These are phyloP conservation scores for Penicillium sp. DNA, from an alignment of 2,329 filamentous ascomycete genomes.

Conservation along the genomic window DNA sequence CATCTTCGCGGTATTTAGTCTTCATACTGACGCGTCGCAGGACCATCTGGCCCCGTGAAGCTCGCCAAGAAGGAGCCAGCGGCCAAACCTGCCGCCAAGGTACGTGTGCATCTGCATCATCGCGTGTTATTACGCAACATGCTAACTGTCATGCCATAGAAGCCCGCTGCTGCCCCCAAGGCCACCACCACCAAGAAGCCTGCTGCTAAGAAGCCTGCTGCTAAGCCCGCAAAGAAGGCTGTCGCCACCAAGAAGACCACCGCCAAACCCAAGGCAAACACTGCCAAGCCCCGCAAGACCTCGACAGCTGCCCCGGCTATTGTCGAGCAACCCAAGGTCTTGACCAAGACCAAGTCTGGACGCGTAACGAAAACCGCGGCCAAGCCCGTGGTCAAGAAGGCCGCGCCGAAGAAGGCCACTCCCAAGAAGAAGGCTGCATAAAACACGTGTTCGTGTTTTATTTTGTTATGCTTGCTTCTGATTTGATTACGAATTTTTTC, in stretches of 20 bases:
- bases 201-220: conserved; percentile 42
- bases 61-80: conserved; percentile 71
- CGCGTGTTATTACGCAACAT: background rate
- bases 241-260: conserved; percentile 49
- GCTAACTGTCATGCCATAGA: conserved; percentile 23
- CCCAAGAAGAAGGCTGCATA: conserved; percentile 15
- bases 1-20: background rate
- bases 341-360: conserved; percentile 81
- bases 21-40: conserved; percentile 45
- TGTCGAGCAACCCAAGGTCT: conserved; percentile 64
- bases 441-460: conserved; percentile 16
- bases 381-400: conserved; percentile 45
- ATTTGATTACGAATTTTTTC: background rate
- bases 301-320: conserved; percentile 57
- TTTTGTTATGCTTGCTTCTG: conserved; percentile 11
- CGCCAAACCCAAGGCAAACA: conserved; percentile 50
- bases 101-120: conserved; percentile 8
- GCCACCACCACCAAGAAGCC: conserved; percentile 47
- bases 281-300: conserved; percentile 53
- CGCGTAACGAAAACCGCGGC: conserved; percentile 57
- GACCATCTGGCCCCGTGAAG: conserved; percentile 86
- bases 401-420: conserved; percentile 37
- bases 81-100: conserved; percentile 41
- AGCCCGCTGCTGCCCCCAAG: conserved; percentile 43
- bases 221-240: conserved; percentile 43